Conservation (phyloP, 2,329 filamentous ascomycete species). For the Monosporascus sp. region DNA sequence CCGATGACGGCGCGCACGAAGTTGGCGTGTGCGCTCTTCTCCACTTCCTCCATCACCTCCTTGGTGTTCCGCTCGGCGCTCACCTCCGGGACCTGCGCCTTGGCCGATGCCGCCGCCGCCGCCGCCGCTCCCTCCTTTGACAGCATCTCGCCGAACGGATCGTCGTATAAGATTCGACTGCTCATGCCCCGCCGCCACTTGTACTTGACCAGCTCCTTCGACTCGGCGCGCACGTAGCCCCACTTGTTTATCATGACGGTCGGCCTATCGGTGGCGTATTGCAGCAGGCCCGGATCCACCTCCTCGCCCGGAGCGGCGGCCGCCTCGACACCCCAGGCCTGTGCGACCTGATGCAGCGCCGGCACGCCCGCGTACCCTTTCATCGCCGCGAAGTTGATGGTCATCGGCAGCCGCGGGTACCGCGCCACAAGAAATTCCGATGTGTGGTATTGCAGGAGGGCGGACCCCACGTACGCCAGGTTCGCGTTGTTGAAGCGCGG, state of each 20-base stretch:
- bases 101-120: background rate
- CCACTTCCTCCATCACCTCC: conserved; percentile 15
- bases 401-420: conserved; percentile 85
- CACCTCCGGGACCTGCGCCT: conserved; percentile 8
- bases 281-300: conserved; percentile 85
- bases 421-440: conserved; percentile 82
- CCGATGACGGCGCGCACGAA: conserved; percentile 83
- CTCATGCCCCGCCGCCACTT: conserved; percentile 65
- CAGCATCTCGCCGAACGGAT: conserved; percentile 73
- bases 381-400: conserved; percentile 81
- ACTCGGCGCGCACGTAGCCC: conserved; percentile 49
- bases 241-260: conserved; percentile 42
- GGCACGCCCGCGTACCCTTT: conserved; percentile 75
- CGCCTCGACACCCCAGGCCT: conserved; percentile 86
- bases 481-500: conserved; percentile 83
- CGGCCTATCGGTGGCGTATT: conserved; percentile 57
- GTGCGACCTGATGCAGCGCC: conserved; percentile 66
- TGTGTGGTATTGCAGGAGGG: conserved; percentile 83
- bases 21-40: conserved; percentile 54
- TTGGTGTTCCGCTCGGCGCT: conserved; percentile 17
- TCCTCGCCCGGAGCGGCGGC: conserved; percentile 85
- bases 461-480: conserved; percentile 73
- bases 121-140: conserved; percentile 4
- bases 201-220: conserved; percentile 38
- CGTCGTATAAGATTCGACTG: conserved; percentile 73